Evolutionary conservation across 2,329 filamentous ascomycete genomes (phyloP).

Genomic region (Coleophoma eucalyptorum): DNA sequence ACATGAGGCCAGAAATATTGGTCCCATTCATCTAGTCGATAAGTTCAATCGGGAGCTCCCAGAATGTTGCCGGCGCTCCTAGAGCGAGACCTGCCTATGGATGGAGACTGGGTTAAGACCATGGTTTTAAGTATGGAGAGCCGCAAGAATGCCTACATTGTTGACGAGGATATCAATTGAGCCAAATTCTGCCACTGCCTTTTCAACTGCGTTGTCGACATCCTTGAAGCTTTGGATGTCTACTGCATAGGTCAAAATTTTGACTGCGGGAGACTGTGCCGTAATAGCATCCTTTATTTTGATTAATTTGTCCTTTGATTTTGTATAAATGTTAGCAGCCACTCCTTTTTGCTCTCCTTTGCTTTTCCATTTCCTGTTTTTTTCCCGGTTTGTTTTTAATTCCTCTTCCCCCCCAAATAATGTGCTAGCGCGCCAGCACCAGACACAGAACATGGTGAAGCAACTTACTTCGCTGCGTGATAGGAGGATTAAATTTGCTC

Average conservation of each 20-base stretch:
- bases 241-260: background rate
- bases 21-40: constrained; percentile 36
- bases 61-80: background rate
- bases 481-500: background rate
- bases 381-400: no score
- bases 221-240: background rate
- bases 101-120: no score
- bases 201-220: constrained; percentile 20
- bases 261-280: background rate
- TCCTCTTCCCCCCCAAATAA: no score
- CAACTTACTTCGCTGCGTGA: background rate
- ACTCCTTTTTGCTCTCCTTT: no score
- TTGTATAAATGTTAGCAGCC: background rate
- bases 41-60: background rate
- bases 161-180: constrained; percentile 61
- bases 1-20: constrained; percentile 45
- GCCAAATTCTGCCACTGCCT: constrained; percentile 44
- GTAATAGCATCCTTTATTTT: background rate
- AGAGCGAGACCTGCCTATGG: background rate
- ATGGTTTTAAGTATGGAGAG: background rate
- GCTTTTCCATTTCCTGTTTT: no score
- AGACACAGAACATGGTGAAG: background rate
- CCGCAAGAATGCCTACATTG: constrained; percentile 49
- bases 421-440: no score
- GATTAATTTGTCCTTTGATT: background rate